phyloP scores from a whole-genome alignment of 345 rosid genomes.

The Carallia pectinifolia region DNA sequence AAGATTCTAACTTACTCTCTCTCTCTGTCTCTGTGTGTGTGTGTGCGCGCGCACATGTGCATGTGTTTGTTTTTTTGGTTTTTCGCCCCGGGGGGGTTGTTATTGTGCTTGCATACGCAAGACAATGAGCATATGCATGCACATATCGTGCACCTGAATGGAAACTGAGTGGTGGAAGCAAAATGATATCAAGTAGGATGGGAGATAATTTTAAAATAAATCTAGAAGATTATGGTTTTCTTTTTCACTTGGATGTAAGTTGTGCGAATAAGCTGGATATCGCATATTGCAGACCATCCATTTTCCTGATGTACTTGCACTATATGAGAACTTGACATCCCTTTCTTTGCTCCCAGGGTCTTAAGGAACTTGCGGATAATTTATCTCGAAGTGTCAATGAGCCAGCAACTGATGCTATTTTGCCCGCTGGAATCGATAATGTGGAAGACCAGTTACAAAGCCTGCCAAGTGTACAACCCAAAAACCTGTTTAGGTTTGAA shows the following conservation, averaged over 20 bases:
- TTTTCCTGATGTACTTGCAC: neutral
- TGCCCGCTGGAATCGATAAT: constrained; percentile 19
- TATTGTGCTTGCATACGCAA: neutral
- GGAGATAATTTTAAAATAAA: too few relatives aligned
- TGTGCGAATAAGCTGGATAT: neutral
- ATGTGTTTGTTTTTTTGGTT: neutral
- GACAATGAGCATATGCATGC: neutral
- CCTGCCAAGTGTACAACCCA: constrained; percentile 20
- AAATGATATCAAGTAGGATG: too few relatives aligned
- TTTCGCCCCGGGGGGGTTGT: neutral
- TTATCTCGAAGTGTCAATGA: constrained; percentile 18
- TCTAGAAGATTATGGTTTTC: too few relatives aligned
- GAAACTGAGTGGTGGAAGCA: too few relatives aligned
- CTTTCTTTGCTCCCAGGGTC: constrained; percentile 44
- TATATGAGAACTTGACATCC: neutral
- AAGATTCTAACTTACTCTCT: neutral
- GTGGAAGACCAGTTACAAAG: constrained; percentile 27
- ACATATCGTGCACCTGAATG: neutral
- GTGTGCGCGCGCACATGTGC: too few relatives aligned
- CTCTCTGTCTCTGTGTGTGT: too few relatives aligned
- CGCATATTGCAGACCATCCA: neutral
- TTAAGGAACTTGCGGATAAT: constrained; percentile 44
- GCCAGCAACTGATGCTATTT: constrained; percentile 24
- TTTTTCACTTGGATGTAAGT: too few relatives aligned
- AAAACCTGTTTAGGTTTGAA: constrained; percentile 39